Conservation (phyloP, 1,139 yeast species). For the Diutina mesorugosa region DNA sequence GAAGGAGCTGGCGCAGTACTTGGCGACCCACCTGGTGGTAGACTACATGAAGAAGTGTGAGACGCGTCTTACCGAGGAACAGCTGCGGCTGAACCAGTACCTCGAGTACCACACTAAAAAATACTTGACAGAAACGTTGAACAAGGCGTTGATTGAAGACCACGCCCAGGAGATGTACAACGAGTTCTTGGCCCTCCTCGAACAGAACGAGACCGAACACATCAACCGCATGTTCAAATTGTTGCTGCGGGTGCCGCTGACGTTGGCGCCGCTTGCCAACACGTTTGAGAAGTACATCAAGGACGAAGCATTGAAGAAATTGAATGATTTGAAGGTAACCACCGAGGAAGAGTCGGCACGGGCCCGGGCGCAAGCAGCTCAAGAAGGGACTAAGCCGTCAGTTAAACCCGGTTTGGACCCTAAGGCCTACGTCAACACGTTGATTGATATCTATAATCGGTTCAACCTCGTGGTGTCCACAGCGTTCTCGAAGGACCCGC, state of each 20-base stretch:
- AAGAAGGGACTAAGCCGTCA: conserved; percentile 5
- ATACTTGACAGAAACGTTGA: conserved; percentile 62
- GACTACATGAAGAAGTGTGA: conserved; percentile 87
- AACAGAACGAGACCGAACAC: conserved; percentile 65
- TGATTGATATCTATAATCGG: conserved; percentile 57
- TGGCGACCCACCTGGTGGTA: conserved; percentile 68
- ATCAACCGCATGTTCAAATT: conserved; percentile 69
- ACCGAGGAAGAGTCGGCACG: conserved; percentile 17
- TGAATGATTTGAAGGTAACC: conserved; percentile 46
- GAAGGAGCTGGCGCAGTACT: conserved; percentile 54
- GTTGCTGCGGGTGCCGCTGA: conserved; percentile 60
- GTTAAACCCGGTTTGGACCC: conserved; percentile 40
- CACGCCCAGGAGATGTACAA: conserved; percentile 70
- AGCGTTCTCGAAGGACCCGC: conserved; percentile 66
- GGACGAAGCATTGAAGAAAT: conserved; percentile 57
- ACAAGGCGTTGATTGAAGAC: conserved; percentile 61
- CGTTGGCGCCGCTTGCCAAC: conserved; percentile 66
- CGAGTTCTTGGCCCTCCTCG: conserved; percentile 62
- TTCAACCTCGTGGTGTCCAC: conserved; percentile 53
- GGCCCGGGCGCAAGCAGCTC: conserved; percentile 6
- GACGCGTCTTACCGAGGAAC: conserved; percentile 70
- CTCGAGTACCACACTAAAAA: conserved; percentile 81
- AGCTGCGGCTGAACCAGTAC: conserved; percentile 62
- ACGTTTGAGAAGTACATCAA: conserved; percentile 65
- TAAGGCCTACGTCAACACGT: conserved; percentile 64